Base-by-base conservation (phyloP, 2,329 filamentous ascomycete species). In the Bipolaris zeicola region DNA sequence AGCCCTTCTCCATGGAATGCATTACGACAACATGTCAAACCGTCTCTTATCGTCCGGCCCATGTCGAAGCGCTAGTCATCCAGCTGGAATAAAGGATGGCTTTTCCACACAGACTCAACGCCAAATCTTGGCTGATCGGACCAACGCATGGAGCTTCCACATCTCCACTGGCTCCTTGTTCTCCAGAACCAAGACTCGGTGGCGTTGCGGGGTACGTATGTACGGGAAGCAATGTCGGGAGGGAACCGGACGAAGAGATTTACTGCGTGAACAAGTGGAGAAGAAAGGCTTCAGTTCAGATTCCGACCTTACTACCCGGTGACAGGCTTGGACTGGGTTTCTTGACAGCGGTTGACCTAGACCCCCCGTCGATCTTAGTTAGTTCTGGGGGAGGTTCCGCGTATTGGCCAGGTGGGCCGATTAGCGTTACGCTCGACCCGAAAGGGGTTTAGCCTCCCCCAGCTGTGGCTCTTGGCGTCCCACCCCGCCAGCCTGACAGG, bases 331-430 rank as follows among this genome's bases (percentile, higher is more conserved):
- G 8, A 18, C 28, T 10, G 41, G 24, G 24, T 6, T n/a, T 20
- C n/a, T 24, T 38, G 52, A 59, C 60, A 61, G 45, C 54, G 38
- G 34, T 24, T 38, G 24, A 47, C 49, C 46, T 39, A 55, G 34
- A 50, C 14, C 37, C 26, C 13, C 37, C 26, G 48, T 45, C 51
- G 52, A 60, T 52, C 49, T 44, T 38, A 34, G 52, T 52, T 50
- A 28, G 48, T 41, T 47, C 50, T 44, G 52, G 62, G 55, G 46
- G 10, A 39, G 33, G 36, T 31, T 11, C 45, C 42, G 49, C 38
- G 50, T 57, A 54, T 51, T 52, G 42, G 52, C 45, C 54, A 41
- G 57, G 53, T 58, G 62, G 50, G 54, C 22, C 44, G 24, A 36
- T 34, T 39, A 5, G 52, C 39, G 33, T 38, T 36, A 33, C 24